Percentiles rank a stretch among this genome's conserved stretches.
phyloP scores from a whole-genome alignment of 768 basidiomycete species.

The Myochromella boudieri region DNA sequence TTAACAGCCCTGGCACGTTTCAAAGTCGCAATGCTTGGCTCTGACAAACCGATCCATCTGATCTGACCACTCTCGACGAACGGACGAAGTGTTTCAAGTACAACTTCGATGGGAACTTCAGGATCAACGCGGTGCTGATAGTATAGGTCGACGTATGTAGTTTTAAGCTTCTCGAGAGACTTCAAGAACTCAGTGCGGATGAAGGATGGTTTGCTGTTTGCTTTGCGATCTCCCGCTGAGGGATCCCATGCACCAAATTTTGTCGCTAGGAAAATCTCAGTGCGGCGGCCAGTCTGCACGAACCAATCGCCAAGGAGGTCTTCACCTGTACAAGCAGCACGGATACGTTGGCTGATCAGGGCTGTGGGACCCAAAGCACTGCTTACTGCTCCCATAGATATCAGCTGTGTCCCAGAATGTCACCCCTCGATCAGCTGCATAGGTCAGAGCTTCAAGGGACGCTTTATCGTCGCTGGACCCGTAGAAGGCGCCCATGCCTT shows the following conservation, averaged over 20 bases:
- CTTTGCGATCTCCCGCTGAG: not conserved
- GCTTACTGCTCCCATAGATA: slow-evolving; percentile 37
- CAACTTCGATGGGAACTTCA: slow-evolving; percentile 45
- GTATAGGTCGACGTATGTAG: slow-evolving; percentile 13
- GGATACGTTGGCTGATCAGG: too few species aligned
- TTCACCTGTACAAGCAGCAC: not conserved
- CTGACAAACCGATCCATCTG: slow-evolving; percentile 52
- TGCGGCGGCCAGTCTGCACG: slow-evolving; percentile 48
- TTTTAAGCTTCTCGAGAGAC: not conserved
- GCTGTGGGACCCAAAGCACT: slow-evolving; percentile 22
- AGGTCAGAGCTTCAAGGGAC: too few species aligned
- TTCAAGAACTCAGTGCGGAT: slow-evolving; percentile 2
- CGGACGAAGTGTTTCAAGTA: slow-evolving; percentile 2
- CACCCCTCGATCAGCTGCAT: slow-evolving; percentile 22
- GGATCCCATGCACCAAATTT: slow-evolving; percentile 6
- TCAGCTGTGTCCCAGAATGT: slow-evolving; percentile 52
- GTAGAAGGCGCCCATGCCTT: too few species aligned
- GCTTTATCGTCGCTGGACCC: too few species aligned
- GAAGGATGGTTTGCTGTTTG: slow-evolving; percentile 12
- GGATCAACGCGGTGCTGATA: slow-evolving; percentile 35
- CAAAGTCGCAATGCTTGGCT: slow-evolving; percentile 40
- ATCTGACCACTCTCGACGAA: slow-evolving; percentile 20
- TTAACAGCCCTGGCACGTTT: slow-evolving; percentile 48
- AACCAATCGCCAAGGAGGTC: slow-evolving; percentile 32
- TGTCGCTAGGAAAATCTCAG: slow-evolving; percentile 43